Conservation (phyloP, 495 filamentous ascomycete genomes). For the Apiosordaria backusii region DNA sequence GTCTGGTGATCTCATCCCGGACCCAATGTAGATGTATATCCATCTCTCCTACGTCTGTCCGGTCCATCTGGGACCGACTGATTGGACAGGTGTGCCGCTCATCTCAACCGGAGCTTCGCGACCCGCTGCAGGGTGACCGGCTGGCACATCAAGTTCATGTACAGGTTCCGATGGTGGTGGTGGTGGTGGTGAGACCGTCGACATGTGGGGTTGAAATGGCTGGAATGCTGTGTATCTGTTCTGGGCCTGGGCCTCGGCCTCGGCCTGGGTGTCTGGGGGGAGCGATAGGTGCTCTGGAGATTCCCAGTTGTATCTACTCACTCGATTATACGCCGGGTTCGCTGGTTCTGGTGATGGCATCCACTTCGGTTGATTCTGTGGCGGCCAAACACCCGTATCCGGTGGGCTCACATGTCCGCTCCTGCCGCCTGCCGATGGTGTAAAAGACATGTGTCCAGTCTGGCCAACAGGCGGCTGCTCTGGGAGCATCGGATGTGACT, state of each 20-base stretch:
- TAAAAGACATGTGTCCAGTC: slow-evolving; percentile 16
- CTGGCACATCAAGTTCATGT: background rate
- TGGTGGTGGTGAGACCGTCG: background rate
- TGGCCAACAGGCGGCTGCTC: slow-evolving; percentile 4
- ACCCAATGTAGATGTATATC: too few relatives aligned
- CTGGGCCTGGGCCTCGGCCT: background rate
- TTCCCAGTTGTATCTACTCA: slow-evolving; percentile 34
- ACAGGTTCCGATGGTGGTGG: background rate
- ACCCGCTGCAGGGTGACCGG: background rate
- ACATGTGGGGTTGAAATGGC: background rate
- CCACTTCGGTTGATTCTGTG: slow-evolving; percentile 22
- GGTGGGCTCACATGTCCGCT: slow-evolving; percentile 15
- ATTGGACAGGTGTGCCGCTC: background rate
- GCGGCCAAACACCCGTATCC: slow-evolving; percentile 13
- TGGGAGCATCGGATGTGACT: slow-evolving; percentile 36
- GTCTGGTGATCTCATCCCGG: background rate
- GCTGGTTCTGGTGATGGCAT: slow-evolving; percentile 15
- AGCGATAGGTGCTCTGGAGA: slow-evolving; percentile 28
- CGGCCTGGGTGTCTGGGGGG: background rate
- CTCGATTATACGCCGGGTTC: slow-evolving; percentile 1
- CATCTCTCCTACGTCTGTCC: background rate
- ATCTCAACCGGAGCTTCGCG: background rate
- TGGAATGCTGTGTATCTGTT: background rate
- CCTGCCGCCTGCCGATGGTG: slow-evolving; percentile 12
- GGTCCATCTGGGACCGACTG: background rate